These are phyloP conservation scores for Pseudozyma sp. DNA, from an alignment of 1,284 basidiomycete genomes.

Conservation along the genomic window DNA sequence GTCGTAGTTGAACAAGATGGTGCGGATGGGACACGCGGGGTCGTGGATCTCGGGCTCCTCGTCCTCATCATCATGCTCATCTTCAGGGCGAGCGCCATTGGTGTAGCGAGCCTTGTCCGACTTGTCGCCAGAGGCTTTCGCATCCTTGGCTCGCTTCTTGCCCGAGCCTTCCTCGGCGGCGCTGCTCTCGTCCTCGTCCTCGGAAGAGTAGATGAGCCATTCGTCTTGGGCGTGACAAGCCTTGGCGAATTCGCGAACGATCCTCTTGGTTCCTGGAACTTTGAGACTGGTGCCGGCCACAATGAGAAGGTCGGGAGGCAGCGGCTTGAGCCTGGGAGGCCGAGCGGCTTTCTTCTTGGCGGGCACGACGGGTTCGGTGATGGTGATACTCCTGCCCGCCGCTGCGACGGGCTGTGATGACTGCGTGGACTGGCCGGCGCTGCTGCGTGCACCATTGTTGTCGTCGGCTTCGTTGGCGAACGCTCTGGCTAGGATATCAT, in stretches of 20 bases:
- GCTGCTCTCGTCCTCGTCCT: conserved; percentile 52
- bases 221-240: conserved; percentile 75
- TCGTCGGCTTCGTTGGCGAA: conserved; percentile 43
- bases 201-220: conserved; percentile 47
- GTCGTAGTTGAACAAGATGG: conserved; percentile 87
- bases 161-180: conserved; percentile 43
- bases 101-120: conserved; percentile 6
- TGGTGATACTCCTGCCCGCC: conserved; percentile 25
- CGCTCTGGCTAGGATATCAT: conserved; percentile 47
- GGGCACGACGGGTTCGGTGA: conserved; percentile 26
- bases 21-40: conserved; percentile 73
- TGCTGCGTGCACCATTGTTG: conserved; percentile 9
- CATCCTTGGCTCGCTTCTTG: conserved; percentile 26
- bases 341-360: conserved; percentile 28
- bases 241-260: conserved; percentile 92
- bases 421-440: conserved; percentile 1
- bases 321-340: conserved; percentile 60
- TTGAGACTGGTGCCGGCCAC: conserved; percentile 97
- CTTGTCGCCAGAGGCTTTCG: conserved; percentile 11
- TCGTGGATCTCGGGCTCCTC: conserved; percentile 51
- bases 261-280: conserved; percentile 89
- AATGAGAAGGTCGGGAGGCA: conserved; percentile 85
- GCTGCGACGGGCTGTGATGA: conserved; percentile 16
- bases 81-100: conserved; percentile 2
- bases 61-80: conserved; percentile 24